phyloP scores from a whole-genome alignment of 2,329 filamentous ascomycete species.

The Capronia americana region DNA sequence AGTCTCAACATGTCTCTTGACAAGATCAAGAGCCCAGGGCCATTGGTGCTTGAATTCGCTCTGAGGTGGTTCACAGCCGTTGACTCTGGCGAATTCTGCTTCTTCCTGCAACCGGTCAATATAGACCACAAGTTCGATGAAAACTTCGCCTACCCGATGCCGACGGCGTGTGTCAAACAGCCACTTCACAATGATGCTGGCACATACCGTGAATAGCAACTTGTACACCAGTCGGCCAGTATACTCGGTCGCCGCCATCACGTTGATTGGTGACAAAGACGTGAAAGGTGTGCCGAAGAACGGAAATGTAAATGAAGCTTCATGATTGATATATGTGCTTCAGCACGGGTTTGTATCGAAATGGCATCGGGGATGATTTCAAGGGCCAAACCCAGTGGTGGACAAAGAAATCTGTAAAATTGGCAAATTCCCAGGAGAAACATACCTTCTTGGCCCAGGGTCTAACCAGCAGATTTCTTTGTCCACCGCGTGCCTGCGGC shows the following conservation, averaged over 20 bases:
- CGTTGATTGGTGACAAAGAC: no score
- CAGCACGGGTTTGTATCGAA: no score
- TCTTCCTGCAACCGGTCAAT: slow-evolving; percentile 6
- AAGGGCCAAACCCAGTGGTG: no score
- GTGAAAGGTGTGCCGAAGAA: no score
- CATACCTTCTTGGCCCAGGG: no score
- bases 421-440: no score
- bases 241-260: not conserved
- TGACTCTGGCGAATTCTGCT: not conserved
- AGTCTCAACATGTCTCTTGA: slow-evolving; percentile 19
- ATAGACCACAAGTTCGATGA: not conserved
- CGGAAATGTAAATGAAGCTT: no score
- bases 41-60: slow-evolving; percentile 13
- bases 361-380: no score
- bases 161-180: slow-evolving; percentile 3
- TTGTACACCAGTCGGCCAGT: not conserved
- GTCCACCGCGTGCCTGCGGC: no score
- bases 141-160: slow-evolving; percentile 2
- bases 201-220: slow-evolving; percentile 6
- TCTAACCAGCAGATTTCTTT: no score
- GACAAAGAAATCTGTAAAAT: no score
- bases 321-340: no score
- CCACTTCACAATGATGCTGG: slow-evolving; percentile 2
- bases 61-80: slow-evolving; percentile 15
- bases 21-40: slow-evolving; percentile 15